These are phyloP conservation scores for Passalora sequoiae DNA, from an alignment of 2,329 filamentous ascomycete genomes.

Conservation along the genomic window DNA sequence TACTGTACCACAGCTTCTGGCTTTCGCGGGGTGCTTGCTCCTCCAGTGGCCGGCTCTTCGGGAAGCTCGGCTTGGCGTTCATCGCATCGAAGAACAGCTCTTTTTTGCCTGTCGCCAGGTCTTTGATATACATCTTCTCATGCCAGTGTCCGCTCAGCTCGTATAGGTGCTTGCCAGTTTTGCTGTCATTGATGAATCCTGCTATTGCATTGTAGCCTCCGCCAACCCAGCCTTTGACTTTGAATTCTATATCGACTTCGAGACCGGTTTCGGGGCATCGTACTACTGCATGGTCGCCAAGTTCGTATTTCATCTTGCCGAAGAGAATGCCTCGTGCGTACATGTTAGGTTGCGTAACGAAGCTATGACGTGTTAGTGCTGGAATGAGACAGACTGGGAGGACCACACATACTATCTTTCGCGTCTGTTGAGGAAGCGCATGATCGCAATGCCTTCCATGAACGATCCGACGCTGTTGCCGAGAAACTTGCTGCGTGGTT, in stretches of 20 bases:
- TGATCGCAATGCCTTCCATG: slow-evolving; percentile 93
- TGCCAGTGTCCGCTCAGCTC: slow-evolving; percentile 92
- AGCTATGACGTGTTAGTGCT: slow-evolving; percentile 47
- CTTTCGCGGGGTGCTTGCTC: slow-evolving; percentile 91
- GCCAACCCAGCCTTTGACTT: slow-evolving; percentile 95
- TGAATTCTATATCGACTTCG: slow-evolving; percentile 91
- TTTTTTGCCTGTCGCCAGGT: slow-evolving; percentile 77
- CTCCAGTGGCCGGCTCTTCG: slow-evolving; percentile 66
- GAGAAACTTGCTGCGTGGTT: slow-evolving; percentile 89
- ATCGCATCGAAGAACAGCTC: slow-evolving; percentile 85
- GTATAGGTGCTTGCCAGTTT: slow-evolving; percentile 79
- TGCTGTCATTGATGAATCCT: slow-evolving; percentile 81
- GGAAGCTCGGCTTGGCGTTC: slow-evolving; percentile 69
- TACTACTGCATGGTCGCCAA: slow-evolving; percentile 92
- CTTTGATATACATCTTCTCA: slow-evolving; percentile 88
- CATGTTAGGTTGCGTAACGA: slow-evolving; percentile 97
- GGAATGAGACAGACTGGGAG: background rate
- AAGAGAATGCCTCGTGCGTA: slow-evolving; percentile 95
- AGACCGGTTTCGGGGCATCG: slow-evolving; percentile 83
- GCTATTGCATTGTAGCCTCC: slow-evolving; percentile 96
- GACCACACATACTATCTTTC: slow-evolving; percentile 73
- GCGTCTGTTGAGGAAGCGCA: slow-evolving; percentile 75
- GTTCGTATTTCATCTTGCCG: slow-evolving; percentile 99
- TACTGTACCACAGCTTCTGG: slow-evolving; percentile 72
- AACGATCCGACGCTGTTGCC: slow-evolving; percentile 96